A percentile compares a stretch with the other conserved stretches of the same genome.
phyloP scores from a whole-genome alignment of 768 basidiomycete species.

The Tulasnella sp. region DNA sequence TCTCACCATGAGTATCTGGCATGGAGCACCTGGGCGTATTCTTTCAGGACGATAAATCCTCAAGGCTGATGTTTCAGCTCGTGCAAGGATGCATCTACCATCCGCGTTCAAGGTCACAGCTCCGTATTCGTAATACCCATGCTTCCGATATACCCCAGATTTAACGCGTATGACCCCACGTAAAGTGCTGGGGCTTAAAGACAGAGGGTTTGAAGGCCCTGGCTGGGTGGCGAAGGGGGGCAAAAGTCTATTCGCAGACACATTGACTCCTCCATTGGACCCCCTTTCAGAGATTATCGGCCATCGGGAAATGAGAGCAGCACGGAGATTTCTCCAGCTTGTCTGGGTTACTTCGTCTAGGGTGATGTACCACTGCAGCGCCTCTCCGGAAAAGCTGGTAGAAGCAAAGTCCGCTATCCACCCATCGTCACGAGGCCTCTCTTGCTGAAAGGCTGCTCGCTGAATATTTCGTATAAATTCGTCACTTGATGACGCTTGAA shows the following conservation, averaged over 20 bases:
- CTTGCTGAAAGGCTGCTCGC: slow-evolving; percentile 5
- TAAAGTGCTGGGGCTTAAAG: too few species aligned
- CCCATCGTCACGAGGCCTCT: slow-evolving; percentile 8
- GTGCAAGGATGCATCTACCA: too few species aligned
- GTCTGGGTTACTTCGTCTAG: not conserved
- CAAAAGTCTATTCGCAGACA: not conserved
- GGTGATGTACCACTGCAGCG: not conserved
- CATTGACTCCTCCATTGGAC: not conserved
- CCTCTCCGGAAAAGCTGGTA: not conserved
- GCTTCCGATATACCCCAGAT: too few species aligned
- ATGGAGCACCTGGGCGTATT: too few species aligned
- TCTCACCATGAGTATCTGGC: too few species aligned
- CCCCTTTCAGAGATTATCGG: not conserved
- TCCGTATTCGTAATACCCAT: too few species aligned
- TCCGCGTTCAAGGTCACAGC: too few species aligned
- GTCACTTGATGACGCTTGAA: not conserved
- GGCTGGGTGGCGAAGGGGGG: not conserved
- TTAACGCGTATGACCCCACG: too few species aligned
- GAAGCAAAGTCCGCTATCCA: slow-evolving; percentile 19
- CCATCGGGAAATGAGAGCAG: not conserved
- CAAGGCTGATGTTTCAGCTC: too few species aligned
- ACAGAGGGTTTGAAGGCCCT: too few species aligned
- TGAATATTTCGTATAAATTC: slow-evolving; percentile 9
- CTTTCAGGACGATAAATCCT: too few species aligned
- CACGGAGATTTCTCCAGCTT: too few species aligned